Conservation (phyloP, 2,329 filamentous ascomycete genomes). For the Aspergillus hortae region DNA sequence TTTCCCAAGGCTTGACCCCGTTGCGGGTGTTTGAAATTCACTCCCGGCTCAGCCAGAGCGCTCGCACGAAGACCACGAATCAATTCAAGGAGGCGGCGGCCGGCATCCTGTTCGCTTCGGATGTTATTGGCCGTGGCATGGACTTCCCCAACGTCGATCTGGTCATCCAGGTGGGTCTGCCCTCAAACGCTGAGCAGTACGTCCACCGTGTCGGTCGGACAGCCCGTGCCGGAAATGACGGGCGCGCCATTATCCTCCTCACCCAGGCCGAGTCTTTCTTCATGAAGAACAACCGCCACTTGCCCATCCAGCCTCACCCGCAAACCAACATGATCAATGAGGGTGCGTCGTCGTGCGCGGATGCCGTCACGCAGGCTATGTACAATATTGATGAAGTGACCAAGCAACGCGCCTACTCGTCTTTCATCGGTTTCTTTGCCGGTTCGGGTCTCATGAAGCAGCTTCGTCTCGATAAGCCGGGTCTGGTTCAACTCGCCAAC, state of each 20-base stretch:
- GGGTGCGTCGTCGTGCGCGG: constrained; percentile 29
- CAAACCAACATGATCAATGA: constrained; percentile 36
- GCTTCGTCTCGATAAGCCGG: constrained; percentile 30
- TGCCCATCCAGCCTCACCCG: constrained; percentile 51
- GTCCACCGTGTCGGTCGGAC: constrained; percentile 59
- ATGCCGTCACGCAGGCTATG: constrained; percentile 27
- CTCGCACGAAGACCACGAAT: constrained; percentile 59
- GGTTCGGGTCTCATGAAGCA: constrained; percentile 29
- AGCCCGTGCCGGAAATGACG: constrained; percentile 54
- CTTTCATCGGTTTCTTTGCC: constrained; percentile 35
- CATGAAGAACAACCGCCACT: constrained; percentile 44
- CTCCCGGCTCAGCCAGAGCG: constrained; percentile 66
- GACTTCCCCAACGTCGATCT: constrained; percentile 50
- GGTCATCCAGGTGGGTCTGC: constrained; percentile 49
- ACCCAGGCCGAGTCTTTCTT: constrained; percentile 53
- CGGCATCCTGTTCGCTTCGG: constrained; percentile 52
- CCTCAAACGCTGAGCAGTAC: constrained; percentile 49
- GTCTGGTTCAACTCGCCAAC: constrained; percentile 36
- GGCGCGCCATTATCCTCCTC: constrained; percentile 53
- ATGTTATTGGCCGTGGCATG: constrained; percentile 48
- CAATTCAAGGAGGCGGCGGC: constrained; percentile 31
- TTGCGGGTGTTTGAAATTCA: constrained; percentile 62
- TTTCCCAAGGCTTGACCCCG: constrained; percentile 39
- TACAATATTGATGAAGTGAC: constrained; percentile 27
- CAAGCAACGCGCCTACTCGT: constrained; percentile 36